A percentile compares a stretch with the other conserved stretches of the same genome.
These are phyloP conservation scores for Aspergillus kassunensis DNA, from an alignment of 495 filamentous ascomycete genomes.

Conservation along the genomic window DNA sequence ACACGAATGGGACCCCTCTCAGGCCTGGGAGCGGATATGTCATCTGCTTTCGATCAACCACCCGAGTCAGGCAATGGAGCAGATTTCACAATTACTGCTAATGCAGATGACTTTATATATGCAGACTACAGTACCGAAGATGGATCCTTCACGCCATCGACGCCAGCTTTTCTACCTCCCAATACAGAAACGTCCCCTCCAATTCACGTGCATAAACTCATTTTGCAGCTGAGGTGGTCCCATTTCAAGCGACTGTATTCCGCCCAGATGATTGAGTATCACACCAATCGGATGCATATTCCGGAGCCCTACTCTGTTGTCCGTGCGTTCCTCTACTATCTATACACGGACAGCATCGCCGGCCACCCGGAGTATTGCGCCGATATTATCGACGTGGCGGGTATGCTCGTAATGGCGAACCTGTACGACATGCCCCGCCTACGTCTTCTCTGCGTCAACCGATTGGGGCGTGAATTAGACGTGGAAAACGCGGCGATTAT, in stretches of 20 bases:
- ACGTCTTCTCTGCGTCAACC: conserved; percentile 81
- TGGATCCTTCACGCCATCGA: conserved; percentile 33
- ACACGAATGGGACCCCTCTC: conserved; percentile 43
- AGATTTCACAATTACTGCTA: conserved; percentile 82
- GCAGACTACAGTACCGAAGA: conserved; percentile 50
- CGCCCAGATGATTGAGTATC: conserved; percentile 93
- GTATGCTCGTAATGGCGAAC: conserved; percentile 96
- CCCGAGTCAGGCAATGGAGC: conserved; percentile 76
- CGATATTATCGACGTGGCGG: conserved; percentile 82
- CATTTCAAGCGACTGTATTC: conserved; percentile 89
- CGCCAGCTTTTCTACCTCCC: conserved; percentile 58
- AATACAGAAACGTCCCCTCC: conserved; percentile 69
- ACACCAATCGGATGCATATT: conserved; percentile 94
- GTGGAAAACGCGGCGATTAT: conserved; percentile 92
- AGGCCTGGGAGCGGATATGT: conserved; percentile 76
- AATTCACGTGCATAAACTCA: conserved; percentile 87
- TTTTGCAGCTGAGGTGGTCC: conserved; percentile 91
- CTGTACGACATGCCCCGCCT: conserved; percentile 95
- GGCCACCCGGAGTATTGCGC: conserved; percentile 58
- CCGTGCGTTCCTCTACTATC: conserved; percentile 89
- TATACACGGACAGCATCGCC: conserved; percentile 92
- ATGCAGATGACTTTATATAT: conserved; percentile 63
- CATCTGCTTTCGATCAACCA: conserved; percentile 75
- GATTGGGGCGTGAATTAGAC: conserved; percentile 83
- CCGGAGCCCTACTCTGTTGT: conserved; percentile 94